Evolutionary conservation across 2,329 filamentous ascomycete species (phyloP).

Genomic region (Fusarium penzigii): DNA sequence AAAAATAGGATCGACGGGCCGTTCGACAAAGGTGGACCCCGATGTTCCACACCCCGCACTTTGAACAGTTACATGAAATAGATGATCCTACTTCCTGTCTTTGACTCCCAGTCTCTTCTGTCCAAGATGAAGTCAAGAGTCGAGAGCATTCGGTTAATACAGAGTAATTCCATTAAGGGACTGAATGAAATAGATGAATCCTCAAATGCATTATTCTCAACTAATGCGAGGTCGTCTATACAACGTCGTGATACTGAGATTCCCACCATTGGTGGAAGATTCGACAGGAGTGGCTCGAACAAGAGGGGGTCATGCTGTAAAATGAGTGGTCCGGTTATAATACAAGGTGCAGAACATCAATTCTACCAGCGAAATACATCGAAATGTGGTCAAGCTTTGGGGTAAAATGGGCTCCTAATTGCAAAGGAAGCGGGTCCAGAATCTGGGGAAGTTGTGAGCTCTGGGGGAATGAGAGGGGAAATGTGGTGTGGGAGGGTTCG

Average conservation of each 20-base stretch:
- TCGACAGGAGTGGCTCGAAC: constrained; percentile 8
- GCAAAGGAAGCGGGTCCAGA: neutral
- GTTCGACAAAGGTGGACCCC: neutral
- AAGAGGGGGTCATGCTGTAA: constrained; percentile 7
- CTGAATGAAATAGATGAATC: no score
- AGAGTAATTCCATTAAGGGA: no score
- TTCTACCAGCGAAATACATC: neutral
- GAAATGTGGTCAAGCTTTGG: neutral
- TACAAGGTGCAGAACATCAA: neutral
- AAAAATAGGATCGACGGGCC: constrained; percentile 28
- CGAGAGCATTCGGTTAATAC: no score
- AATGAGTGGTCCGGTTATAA: constrained; percentile 27
- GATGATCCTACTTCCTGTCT: no score
- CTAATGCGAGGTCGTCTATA: neutral
- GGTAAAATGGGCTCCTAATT: neutral
- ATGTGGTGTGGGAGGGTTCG: neutral
- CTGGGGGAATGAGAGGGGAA: neutral
- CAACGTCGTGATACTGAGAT: neutral
- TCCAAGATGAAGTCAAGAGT: no score
- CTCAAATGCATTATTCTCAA: no score
- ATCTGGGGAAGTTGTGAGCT: neutral
- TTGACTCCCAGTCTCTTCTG: no score
- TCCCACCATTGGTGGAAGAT: constrained; percentile 29
- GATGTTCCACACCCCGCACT: no score
- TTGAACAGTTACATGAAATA: no score